A percentile compares a stretch with the other conserved stretches of the same genome.
These are phyloP conservation scores for Penstemon eatonii DNA, from an alignment of 257 asterid species.

Conservation along the genomic window DNA sequence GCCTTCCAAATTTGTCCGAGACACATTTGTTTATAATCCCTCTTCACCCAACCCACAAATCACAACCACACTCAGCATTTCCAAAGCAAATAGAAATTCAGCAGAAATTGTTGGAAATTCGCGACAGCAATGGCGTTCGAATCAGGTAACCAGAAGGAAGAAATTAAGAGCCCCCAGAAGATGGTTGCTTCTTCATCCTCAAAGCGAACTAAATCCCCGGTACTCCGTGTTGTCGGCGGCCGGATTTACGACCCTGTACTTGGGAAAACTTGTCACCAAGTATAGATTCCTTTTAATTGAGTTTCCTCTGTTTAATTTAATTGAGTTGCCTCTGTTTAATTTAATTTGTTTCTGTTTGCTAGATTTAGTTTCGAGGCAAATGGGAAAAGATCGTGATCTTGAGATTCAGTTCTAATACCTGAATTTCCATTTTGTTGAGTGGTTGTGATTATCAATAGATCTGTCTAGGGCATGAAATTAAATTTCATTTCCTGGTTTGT, in stretches of 20 bases:
- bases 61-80: neutral
- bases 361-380: neutral
- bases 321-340: neutral
- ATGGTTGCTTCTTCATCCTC: slow-evolving; percentile 21
- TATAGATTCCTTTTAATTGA: slow-evolving; percentile 8
- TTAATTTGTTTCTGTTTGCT: neutral
- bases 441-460: no score
- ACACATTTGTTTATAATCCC: neutral
- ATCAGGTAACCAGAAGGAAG: slow-evolving; percentile 17
- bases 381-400: neutral
- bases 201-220: slow-evolving; percentile 32
- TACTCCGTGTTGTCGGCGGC: slow-evolving; percentile 35
- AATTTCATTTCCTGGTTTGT: no score
- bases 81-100: neutral
- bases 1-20: neutral
- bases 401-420: neutral
- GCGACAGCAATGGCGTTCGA: slow-evolving; percentile 36
- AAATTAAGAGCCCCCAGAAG: neutral
- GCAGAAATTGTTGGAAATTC: neutral
- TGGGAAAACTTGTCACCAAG: slow-evolving; percentile 76
- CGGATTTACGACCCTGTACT: slow-evolving; percentile 40
- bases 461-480: no score
- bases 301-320: neutral
- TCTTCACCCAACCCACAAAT: neutral
- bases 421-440: neutral